Percentiles rank a stretch among this genome's conserved stretches.
phyloP scores from a whole-genome alignment of 2,329 filamentous ascomycete genomes.

The Aspergillus felis region DNA sequence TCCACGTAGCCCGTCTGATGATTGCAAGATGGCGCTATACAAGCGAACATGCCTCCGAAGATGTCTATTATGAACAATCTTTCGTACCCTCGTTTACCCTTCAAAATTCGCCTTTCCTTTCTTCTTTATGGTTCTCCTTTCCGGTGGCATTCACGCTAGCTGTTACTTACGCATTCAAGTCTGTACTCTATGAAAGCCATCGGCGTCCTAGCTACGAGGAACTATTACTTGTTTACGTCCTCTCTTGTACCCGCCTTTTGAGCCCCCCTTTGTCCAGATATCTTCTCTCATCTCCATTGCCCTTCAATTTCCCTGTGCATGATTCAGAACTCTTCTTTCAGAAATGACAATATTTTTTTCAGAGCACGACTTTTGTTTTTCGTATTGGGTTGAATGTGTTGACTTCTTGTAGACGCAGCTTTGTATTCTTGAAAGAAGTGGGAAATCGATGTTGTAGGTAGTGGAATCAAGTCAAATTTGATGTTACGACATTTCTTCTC shows the following conservation, averaged over 20 bases:
- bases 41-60: conserved; percentile 11
- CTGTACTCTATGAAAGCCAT: conserved; percentile 19
- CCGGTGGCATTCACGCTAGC: conserved; percentile 9
- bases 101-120: neutral
- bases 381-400: conserved; percentile 2
- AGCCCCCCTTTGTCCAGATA: conserved; percentile 1
- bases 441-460: neutral
- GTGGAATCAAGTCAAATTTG: neutral
- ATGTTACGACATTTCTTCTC: neutral
- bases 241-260: conserved; percentile 2
- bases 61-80: conserved; percentile 1
- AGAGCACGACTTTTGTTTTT: neutral
- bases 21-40: neutral
- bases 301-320: neutral
- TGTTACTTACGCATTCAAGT: conserved; percentile 16
- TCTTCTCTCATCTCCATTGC: neutral
- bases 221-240: conserved; percentile 3
- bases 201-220: conserved; percentile 10
- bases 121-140: conserved; percentile 4
- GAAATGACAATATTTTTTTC: neutral
- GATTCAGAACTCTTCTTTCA: neutral
- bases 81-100: conserved; percentile 11
- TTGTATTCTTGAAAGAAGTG: neutral
- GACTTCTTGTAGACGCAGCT: neutral
- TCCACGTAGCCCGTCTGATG: neutral